Evolutionary conservation across 441 rosid species (phyloP), one percentile per base, ranked within the genome.

Genomic region (Flueggea neowawraea): DNA sequence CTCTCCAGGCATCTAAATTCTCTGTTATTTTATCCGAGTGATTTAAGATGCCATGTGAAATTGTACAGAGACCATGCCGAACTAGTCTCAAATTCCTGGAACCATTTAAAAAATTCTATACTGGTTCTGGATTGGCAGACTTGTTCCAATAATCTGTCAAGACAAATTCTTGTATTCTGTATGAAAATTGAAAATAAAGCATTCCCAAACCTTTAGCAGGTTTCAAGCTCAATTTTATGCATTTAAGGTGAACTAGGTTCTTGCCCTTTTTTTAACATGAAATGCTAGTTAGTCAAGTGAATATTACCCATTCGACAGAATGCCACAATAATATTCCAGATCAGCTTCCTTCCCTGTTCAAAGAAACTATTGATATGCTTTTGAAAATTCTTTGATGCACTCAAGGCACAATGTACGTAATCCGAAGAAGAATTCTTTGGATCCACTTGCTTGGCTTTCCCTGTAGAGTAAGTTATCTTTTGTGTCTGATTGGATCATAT

Each of bases 1-100:
- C 22, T 54, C 31, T 47, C 4, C 12, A 47, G 50, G 14, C 70
- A 39, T 64, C 61, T 14, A 56, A 53, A 57, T 55, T 41, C 60
- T 43, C 52, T 31, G 54, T 16, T 17, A 17, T 36, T 59, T 63
- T 39, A 8, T 54, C 14, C 4, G n/a, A 50, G 13, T 12, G 56
- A 58, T 52, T 64, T 55, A n/a, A 28, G 54, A 55, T 62, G 32
- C 52, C 49, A 44, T 31, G 44, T 45, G 4, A 14, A 16, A 66
- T 53, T 60, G 15, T 10, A 17, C 10, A 12, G 22, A 1, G 4
- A n/a, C 2, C 10, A 12, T 2, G 6, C 12, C 6, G 36, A n/a
- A 44, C 57, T 17, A 16, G 48, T 4, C 31, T 56, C 13, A 15
- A 33, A 48, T 63, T 55, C 10, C 13, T 47, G 53, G 60, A 45